A percentile compares a stretch with the other conserved stretches of the same genome.
Conservation (phyloP, 73 alveolate species). For the Diophrys appendiculata region DNA sequence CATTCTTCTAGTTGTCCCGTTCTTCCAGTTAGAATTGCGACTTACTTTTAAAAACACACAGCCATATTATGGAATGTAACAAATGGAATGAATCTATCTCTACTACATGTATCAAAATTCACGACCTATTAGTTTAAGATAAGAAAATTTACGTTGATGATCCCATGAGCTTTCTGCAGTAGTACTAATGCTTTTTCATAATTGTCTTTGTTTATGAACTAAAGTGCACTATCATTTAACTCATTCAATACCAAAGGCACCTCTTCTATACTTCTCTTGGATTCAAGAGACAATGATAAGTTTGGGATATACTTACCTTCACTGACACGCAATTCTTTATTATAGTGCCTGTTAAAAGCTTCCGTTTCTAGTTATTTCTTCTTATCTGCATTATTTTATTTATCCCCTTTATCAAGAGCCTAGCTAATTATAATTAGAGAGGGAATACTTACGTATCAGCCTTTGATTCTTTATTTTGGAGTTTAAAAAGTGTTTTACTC, state of each 20-base stretch:
- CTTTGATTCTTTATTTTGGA: neutral
- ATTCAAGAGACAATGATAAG: too few relatives aligned
- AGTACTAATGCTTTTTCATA: slow-evolving; percentile 49
- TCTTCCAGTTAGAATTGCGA: neutral
- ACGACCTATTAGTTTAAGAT: neutral
- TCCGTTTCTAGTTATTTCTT: neutral
- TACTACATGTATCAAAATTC: slow-evolving; percentile 27
- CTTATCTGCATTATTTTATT: neutral
- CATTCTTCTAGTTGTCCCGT: slow-evolving; percentile 55
- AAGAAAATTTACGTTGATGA: slow-evolving; percentile 36
- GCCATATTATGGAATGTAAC: slow-evolving; percentile 56
- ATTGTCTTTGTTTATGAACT: slow-evolving; percentile 46
- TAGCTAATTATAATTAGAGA: neutral
- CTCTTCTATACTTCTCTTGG: slow-evolving; percentile 57
- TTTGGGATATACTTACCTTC: slow-evolving; percentile 30
- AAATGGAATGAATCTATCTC: slow-evolving; percentile 46
- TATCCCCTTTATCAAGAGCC: neutral
- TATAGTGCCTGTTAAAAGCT: slow-evolving; percentile 60
- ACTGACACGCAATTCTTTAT: slow-evolving; percentile 54
- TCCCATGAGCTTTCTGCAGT: slow-evolving; percentile 60
- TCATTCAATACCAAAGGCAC: slow-evolving; percentile 61
- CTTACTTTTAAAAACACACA: slow-evolving; percentile 52
- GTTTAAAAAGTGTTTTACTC: neutral
- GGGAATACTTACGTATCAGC: slow-evolving; percentile 1
- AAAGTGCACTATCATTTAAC: slow-evolving; percentile 50